These are phyloP conservation scores for Acanthochlamys bracteata DNA, from an alignment of 106 monocot genomes.

Conservation along the genomic window DNA sequence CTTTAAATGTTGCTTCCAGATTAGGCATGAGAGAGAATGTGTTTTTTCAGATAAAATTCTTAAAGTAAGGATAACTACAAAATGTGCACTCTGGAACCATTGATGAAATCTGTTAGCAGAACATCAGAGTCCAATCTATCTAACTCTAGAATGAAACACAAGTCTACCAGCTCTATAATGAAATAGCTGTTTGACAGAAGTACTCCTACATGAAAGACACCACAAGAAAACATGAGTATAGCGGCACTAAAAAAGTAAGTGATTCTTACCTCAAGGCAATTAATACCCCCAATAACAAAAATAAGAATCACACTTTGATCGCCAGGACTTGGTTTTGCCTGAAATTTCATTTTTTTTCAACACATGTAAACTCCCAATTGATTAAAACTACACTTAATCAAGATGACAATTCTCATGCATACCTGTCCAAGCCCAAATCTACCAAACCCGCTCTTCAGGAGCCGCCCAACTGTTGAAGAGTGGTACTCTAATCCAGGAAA, in stretches of 20 bases:
- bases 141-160: no score
- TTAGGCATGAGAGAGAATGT: no score
- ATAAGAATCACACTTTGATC: conserved; percentile 71
- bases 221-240: no score
- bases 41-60: no score
- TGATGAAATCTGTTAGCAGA: no score
- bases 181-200: no score
- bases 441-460: conserved; percentile 94
- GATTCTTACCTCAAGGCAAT: conserved; percentile 61
- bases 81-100: no score
- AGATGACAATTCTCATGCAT: conserved; percentile 12
- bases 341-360: no score
- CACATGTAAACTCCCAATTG: background rate
- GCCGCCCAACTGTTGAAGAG: conserved; percentile 83
- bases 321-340: conserved; percentile 82
- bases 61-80: no score
- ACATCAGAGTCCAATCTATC: no score
- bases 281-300: conserved; percentile 93
- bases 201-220: no score
- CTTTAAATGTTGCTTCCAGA: background rate
- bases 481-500: conserved; percentile 85
- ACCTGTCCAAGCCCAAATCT: conserved; percentile 99
- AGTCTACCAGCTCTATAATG: no score
- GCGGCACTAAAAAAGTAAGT: background rate
- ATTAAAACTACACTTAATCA: background rate